Conservation (phyloP, 805 yeast genomes). For the Nakazawaea anatomiae region DNA sequence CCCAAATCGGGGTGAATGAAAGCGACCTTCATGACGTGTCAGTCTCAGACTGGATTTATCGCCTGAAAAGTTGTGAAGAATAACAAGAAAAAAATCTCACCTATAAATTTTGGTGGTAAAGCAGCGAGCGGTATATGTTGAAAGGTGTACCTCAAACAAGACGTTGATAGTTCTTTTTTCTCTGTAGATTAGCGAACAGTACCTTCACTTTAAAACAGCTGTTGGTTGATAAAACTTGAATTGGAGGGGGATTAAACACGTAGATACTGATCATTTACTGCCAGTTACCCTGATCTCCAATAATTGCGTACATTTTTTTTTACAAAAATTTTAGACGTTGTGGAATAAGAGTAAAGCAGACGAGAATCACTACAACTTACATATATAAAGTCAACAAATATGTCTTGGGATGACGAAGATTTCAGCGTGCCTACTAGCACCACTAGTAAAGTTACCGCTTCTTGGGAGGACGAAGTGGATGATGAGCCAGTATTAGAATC, state of each 20-base stretch:
- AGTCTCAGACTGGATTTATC: background rate
- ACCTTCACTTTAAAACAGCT: no score
- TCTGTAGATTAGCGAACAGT: no score
- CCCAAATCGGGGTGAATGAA: conserved; percentile 95
- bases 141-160: no score
- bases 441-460: conserved; percentile 49
- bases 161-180: no score
- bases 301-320: no score
- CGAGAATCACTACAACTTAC: background rate
- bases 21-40: conserved; percentile 50
- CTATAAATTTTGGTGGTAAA: background rate
- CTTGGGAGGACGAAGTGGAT: conserved; percentile 77
- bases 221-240: no score
- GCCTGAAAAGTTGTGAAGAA: background rate
- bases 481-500: conserved; percentile 80
- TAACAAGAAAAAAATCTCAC: background rate
- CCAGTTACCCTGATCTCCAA: no score
- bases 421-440: conserved; percentile 59
- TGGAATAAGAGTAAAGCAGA: no score
- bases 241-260: no score
- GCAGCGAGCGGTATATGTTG: no score
- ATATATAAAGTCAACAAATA: background rate
- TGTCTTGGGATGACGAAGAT: conserved; percentile 73
- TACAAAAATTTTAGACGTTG: no score
- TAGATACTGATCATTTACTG: no score